Percentiles rank a stretch among this genome's conserved stretches.
Evolutionary conservation across 257 asterid genomes (phyloP).

Genomic region (Ilex asprella): DNA sequence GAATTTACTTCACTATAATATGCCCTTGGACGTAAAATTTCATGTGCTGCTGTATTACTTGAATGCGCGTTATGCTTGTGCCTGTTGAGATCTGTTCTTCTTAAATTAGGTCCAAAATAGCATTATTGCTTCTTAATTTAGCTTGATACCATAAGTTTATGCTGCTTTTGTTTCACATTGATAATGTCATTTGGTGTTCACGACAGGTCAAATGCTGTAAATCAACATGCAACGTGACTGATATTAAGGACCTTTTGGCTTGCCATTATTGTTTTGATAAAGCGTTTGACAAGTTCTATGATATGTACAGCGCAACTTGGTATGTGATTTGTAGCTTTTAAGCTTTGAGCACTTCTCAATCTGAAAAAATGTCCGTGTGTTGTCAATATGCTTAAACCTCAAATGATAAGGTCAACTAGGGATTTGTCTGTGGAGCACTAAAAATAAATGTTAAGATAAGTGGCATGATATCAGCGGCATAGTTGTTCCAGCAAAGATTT

Average conservation of each 20-base stretch:
- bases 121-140: no score
- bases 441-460: neutral
- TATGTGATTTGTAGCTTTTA: constrained; percentile 19
- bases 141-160: neutral
- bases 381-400: neutral
- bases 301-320: constrained; percentile 81
- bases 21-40: neutral
- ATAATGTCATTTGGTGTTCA: neutral
- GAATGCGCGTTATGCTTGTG: no score
- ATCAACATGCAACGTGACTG: constrained; percentile 67
- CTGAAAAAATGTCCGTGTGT: neutral
- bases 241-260: constrained; percentile 62
- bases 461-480: neutral
- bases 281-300: constrained; percentile 86
- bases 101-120: no score
- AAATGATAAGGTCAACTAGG: neutral
- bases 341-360: neutral
- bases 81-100: no score
- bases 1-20: constrained; percentile 2
- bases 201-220: constrained; percentile 83
- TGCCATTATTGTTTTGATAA: constrained; percentile 72
- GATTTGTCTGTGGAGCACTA: neutral
- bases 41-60: no score
- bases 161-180: no score
- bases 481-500: no score